A percentile compares a stretch with the other conserved stretches of the same genome.
Conservation (phyloP, 441 rosid species). For the California macrophylla region DNA sequence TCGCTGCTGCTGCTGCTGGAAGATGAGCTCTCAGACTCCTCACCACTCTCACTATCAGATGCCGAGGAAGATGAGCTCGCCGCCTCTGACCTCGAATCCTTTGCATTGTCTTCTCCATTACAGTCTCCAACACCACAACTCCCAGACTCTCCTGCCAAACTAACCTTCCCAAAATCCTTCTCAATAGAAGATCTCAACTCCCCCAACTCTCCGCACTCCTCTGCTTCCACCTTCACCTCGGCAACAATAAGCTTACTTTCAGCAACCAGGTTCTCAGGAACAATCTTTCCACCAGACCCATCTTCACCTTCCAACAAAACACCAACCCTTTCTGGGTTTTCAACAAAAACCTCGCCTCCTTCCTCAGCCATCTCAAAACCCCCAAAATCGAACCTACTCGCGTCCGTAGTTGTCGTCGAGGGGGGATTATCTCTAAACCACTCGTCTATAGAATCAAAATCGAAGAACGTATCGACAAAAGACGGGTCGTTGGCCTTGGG, state of each 20-base stretch:
- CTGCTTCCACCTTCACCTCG: conserved; percentile 27
- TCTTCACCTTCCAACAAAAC: conserved; percentile 7
- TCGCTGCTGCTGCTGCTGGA: conserved; percentile 10
- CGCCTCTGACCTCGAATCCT: conserved; percentile 26
- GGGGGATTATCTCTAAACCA: conserved; percentile 38
- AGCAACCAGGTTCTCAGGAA: conserved; percentile 11
- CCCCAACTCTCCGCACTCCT: conserved; percentile 21
- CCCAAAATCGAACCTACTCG: conserved; percentile 19
- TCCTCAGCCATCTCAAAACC: conserved; percentile 24
- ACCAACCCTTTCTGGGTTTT: conserved; percentile 5
- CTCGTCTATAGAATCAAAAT: conserved; percentile 46
- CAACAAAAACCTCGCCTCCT: conserved; percentile 21
- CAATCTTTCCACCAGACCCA: conserved; percentile 14
- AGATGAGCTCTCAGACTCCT: conserved; percentile 6
- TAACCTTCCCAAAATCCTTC: conserved; percentile 42
- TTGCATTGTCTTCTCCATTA: conserved; percentile 25
- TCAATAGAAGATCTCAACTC: conserved; percentile 35
- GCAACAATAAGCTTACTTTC: conserved; percentile 11
- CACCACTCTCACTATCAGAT: conserved; percentile 21
- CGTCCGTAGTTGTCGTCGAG: too few relatives aligned
- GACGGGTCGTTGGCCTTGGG: conserved; percentile 20
- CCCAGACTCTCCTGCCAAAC: conserved; percentile 21
- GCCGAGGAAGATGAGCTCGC: conserved; percentile 28
- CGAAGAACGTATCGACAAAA: conserved; percentile 45
- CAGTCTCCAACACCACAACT: conserved; percentile 5